Percentiles rank a stretch among this genome's conserved stretches.
Conservation (phyloP, 2,329 filamentous ascomycete species). For the Trichoderma oligosporum region DNA sequence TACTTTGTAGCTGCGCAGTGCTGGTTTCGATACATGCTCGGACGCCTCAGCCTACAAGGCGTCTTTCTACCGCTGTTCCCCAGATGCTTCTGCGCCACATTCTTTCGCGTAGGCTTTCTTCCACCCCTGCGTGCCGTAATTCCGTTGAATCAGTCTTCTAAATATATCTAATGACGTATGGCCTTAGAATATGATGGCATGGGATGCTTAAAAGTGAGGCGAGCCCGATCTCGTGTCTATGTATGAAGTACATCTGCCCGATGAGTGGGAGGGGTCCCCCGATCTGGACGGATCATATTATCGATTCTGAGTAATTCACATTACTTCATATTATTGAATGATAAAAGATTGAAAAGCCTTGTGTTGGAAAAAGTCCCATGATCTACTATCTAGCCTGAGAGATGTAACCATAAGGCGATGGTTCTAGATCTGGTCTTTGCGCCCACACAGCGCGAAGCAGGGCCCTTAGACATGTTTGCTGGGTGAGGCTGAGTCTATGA, state of each 20-base stretch:
- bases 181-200: no score
- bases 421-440: background rate
- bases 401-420: background rate
- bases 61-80: background rate
- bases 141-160: conserved; percentile 3
- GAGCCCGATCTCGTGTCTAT: background rate
- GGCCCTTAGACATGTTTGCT: no score
- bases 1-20: no score
- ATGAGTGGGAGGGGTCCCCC: background rate
- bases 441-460: background rate
- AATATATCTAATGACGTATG: background rate
- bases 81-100: background rate
- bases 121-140: background rate
- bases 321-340: background rate
- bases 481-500: no score
- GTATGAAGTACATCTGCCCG: background rate
- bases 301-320: background rate
- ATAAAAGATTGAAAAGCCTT: background rate
- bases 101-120: background rate
- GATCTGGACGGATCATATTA: background rate
- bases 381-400: background rate
- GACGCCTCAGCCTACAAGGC: background rate
- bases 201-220: background rate
- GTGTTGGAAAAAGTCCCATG: background rate
- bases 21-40: no score